Base-by-base conservation (phyloP, 2,329 filamentous ascomycete species). In the Cytospora mali region DNA sequence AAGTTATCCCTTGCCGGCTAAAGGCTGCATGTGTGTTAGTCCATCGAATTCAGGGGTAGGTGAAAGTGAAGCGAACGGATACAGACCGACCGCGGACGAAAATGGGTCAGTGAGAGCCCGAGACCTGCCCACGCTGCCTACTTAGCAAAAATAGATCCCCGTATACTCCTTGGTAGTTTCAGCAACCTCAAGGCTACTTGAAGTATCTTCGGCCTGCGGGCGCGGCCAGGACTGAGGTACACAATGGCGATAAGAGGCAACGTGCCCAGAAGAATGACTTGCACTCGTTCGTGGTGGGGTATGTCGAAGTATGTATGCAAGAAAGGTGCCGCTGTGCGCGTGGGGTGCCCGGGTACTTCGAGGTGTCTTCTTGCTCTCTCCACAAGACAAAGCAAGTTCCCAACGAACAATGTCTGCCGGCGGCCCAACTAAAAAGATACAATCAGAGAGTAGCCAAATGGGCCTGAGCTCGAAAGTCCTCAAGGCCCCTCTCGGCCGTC, bases 71-170 rank as follows among this genome's bases (percentile, higher is more conserved):
- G 52, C 10, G 58, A 35, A 54, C 50, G 50, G 58, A 60, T 39
- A 28, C 39, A 60, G 50, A 54, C 58, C 50, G 35, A 52, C 50
- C 58, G 46, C 58, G 50, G 58, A 60, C 31, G 50, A 54, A 53
- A 49, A 54, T 49, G 35, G 35, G 21, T 46, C 50, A 60, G 58
- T 49, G 42, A 46, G 42, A 46, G 42, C n/a, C 42, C 42, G 42
- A 23, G 42, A 46, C n/a, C 42, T 46, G 42, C n/a, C n/a, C 42
- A 46, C 16, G 42, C 42, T 46, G n/a, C 42, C 42, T 46, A 23
- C 10, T 46, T 23, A 46, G 6, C 3, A 21, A 46, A 46, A 23
- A 46, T 4, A 21, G 10, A 14, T 18, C n/a, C 18, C 18, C 35
- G 35, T 46, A 46, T 46, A 10, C 42, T 23, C 7, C 42, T 11